Evolutionary conservation across 129 eudicot species (phyloP), one percentile per base, ranked within the genome.

Genomic region (Kitagawia praeruptora): DNA sequence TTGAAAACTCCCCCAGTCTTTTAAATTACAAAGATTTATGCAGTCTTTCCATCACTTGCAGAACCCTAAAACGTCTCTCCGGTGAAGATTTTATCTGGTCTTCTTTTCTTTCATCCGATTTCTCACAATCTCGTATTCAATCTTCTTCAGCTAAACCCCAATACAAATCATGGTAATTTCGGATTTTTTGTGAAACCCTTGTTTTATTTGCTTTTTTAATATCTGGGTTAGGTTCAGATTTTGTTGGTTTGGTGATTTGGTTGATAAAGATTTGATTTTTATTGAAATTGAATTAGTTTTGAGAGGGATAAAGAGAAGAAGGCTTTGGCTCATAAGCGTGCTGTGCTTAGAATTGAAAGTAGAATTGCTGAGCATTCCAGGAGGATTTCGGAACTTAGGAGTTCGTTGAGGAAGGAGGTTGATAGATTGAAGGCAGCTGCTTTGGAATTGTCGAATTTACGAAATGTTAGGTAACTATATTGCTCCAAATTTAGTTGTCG

Each of bases 321-420:
- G 81, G 86, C 77, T 34, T 85, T 91, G 75, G 92, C 93, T 1
- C 93, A 92, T 80, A 82, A 86, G 74, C 81, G 98, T 78, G 89
- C 79, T 61, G 90, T 94, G 39, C 83, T 91, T 19, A 88, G 96
- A 83, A 70, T 91, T 4, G 98, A 91, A 86, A 89, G 93, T 38
- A 84, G 81, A 66, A 87, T 94, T 51, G 87, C 87, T 18, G 96
- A 83, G 80, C 91, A 82, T 85, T 77, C 76, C 18, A 88, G 90
- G 83, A 92, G 85, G 84, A 41, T 91, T 75, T 83, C 39, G 28
- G 87, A 80, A 54, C 83, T 91, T 19, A 71, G 83, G 77, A 77
- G 3, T 46, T 69, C 48, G 27, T 78, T 83, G 70, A 78, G 34
- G 0, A 75, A 79, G 69, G 96, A 94, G 87, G 82, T 71, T 19